Percentiles rank a stretch among this genome's conserved stretches.
phyloP scores from a whole-genome alignment of 2,329 filamentous ascomycete genomes.

The Torrubiellomyces zombiae region DNA sequence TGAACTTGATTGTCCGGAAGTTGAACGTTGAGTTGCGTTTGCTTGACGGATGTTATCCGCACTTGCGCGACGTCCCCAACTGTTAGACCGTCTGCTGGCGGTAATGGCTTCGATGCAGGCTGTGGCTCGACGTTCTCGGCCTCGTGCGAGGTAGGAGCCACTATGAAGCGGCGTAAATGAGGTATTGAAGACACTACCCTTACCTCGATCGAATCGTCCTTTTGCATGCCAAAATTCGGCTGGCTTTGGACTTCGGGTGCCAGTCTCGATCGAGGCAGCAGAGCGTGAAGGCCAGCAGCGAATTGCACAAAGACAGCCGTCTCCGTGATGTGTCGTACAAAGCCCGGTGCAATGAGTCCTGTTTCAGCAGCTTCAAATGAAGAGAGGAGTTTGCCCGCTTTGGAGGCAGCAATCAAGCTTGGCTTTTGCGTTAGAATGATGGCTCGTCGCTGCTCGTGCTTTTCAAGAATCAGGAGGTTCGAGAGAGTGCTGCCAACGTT shows the following conservation, averaged over 20 bases:
- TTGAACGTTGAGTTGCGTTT: conserved; percentile 82
- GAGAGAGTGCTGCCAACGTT: conserved; percentile 68
- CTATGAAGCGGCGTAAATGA: conserved; percentile 50
- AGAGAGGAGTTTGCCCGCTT: conserved; percentile 54
- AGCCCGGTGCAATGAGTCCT: conserved; percentile 55
- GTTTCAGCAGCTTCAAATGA: conserved; percentile 55
- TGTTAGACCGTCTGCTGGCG: conserved; percentile 50
- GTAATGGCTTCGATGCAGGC: conserved; percentile 13
- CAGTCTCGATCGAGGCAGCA: conserved; percentile 67
- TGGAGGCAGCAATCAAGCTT: conserved; percentile 59
- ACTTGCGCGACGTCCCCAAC: conserved; percentile 62
- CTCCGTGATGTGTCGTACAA: conserved; percentile 68
- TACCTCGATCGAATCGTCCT: conserved; percentile 57
- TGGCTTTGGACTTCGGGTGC: conserved; percentile 49
- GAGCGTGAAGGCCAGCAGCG: conserved; percentile 55
- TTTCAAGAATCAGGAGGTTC: conserved; percentile 74
- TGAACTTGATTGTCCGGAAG: conserved; percentile 58
- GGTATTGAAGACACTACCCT: conserved; percentile 58
- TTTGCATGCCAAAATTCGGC: conserved; percentile 63
- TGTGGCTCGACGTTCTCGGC: conserved; percentile 25
- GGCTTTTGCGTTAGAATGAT: conserved; percentile 71
- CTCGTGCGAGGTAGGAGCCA: conserved; percentile 30
- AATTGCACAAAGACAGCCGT: conserved; percentile 85
- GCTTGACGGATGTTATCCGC: conserved; percentile 67
- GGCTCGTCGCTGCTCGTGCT: conserved; percentile 59